Base-by-base conservation (phyloP, 1,284 basidiomycete species). In the Athelia sp. region DNA sequence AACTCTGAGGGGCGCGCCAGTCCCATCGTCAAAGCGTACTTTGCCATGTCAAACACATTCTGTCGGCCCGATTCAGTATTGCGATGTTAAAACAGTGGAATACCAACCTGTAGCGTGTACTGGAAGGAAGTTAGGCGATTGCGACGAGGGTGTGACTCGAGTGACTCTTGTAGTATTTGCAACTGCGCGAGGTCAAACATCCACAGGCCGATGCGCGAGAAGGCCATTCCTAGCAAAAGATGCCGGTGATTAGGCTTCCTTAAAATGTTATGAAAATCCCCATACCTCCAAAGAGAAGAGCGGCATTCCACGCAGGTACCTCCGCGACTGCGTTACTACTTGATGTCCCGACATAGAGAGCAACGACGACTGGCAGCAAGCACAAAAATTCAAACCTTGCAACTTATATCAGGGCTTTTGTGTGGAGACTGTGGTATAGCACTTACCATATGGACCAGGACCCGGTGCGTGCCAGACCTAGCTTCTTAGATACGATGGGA, bases 141-240 rank as follows among this genome's bases (percentile, higher is more conserved):
- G 9, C 71, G 61, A n/a, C 70, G 60, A 2, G 73, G 72, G 54
- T 76, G 69, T 3, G 61, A 48, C 8, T 61, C 63, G 13, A 76
- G 64, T 1, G 69, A 65, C 18, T 66, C 60, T 56, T 76, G 75
- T n/a, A 77, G 62, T 46, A 76, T 68, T 43, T 76, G 72, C 19
- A 76, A 62, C 50, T 79, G 76, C 21, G 68, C 67, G 9, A 79
- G 65, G 52, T 78, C 77, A 54, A 79, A 79, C 0, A 70, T 66
- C 76, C 76, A 79, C 0, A 79, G 62, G 0, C 76, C 76, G 24
- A 78, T 69, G 6, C 77, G 62, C 0, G 72, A 75, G 1, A 75
- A 54, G 13, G 75, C 74, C 65, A 80, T 71, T 3, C 75, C 75
- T 64, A 53, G 18, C 45, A 46, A 55, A 55, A 14, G 56, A 17